Percentiles rank a stretch among this genome's conserved stretches.
Evolutionary conservation across 305 asterid genomes (phyloP).

Genomic region (Stenogyne calaminthoides): DNA sequence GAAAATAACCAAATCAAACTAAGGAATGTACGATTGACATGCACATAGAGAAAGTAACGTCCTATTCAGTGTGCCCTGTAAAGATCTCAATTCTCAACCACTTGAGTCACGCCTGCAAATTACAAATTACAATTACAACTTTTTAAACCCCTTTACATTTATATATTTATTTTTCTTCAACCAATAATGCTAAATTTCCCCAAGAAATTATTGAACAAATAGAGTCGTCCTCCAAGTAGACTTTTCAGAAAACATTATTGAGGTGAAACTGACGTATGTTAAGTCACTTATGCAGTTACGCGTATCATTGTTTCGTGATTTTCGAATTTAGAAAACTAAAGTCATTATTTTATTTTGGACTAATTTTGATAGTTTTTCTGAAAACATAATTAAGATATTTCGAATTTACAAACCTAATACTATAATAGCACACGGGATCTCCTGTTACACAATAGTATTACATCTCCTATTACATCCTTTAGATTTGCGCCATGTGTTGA

Average conservation of each 20-base stretch:
- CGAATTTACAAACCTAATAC: too few species aligned
- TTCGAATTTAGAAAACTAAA: too few species aligned
- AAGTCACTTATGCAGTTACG: too few species aligned
- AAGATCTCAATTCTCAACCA: conserved; percentile 35
- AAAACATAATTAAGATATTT: too few species aligned
- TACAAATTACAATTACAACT: background rate
- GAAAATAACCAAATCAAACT: background rate
- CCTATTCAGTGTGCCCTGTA: conserved; percentile 21
- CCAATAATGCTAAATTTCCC: background rate
- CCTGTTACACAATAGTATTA: too few species aligned
- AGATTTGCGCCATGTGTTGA: too few species aligned
- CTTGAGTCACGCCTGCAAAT: conserved; percentile 42
- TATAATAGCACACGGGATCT: too few species aligned
- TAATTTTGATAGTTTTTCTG: too few species aligned
- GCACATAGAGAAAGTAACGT: conserved; percentile 14
- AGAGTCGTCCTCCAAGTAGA: background rate
- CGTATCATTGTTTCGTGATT: too few species aligned
- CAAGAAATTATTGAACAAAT: conserved; percentile 7
- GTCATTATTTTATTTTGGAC: too few species aligned
- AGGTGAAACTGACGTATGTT: too few species aligned
- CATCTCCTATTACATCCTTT: too few species aligned
- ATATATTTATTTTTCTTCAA: background rate
- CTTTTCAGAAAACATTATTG: background rate
- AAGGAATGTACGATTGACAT: background rate
- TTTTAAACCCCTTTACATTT: background rate